phyloP scores from a whole-genome alignment of 163 green algal genomes.

The Coccomyxa subellipsoidea region DNA sequence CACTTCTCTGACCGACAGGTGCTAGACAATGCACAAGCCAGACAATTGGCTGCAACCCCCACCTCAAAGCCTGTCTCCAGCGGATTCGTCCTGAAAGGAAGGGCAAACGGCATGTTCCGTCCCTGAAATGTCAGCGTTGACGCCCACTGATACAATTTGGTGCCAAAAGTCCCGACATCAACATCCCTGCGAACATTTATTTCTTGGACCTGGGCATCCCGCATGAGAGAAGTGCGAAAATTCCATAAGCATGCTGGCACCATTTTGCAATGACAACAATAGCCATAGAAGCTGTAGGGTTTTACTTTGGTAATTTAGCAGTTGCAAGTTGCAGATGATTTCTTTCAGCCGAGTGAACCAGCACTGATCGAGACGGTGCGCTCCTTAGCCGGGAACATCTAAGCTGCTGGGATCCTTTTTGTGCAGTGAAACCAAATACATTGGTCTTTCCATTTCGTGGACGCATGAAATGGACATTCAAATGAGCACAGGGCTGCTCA shows the following conservation, averaged over 20 bases:
- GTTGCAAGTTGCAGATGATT: neutral
- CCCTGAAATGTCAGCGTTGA: constrained; percentile 20
- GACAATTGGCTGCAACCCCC: too few species aligned
- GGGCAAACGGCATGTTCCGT: constrained; percentile 27
- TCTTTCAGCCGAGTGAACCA: neutral
- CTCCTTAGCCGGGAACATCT: too few species aligned
- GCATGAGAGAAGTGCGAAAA: neutral
- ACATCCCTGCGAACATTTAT: constrained; percentile 8
- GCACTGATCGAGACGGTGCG: neutral
- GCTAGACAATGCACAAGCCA: too few species aligned
- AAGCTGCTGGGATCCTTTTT: too few species aligned
- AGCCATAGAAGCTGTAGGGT: neutral
- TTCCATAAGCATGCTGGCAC: neutral
- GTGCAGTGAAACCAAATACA: too few species aligned
- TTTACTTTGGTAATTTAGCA: neutral
- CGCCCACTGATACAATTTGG: constrained; percentile 27
- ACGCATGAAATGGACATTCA: too few species aligned
- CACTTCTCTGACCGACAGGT: too few species aligned
- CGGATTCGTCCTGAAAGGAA: constrained; percentile 22
- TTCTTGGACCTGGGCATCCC: neutral
- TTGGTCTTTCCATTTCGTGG: too few species aligned
- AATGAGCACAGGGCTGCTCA: too few species aligned
- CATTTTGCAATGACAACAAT: neutral
- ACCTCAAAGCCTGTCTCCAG: constrained; percentile 23
- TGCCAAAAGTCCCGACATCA: constrained; percentile 2